These are phyloP conservation scores for Dothiorella sarmentorum DNA, from an alignment of 2,329 filamentous ascomycete genomes.

Conservation along the genomic window DNA sequence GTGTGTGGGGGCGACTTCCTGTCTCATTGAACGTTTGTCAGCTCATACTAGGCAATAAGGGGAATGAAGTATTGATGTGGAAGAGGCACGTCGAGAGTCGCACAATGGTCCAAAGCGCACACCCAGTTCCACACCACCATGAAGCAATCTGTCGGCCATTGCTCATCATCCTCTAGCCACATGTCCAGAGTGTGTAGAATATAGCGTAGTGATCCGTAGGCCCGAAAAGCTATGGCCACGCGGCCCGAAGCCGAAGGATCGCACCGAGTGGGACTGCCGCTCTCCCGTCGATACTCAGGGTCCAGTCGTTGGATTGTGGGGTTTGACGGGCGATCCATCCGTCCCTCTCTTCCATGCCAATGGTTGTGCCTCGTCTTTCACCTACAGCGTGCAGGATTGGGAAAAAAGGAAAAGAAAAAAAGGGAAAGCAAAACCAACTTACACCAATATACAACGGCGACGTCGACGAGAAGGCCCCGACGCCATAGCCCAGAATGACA, in stretches of 20 bases:
- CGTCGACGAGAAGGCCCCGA: conserved; percentile 40
- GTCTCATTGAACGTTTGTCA: not conserved
- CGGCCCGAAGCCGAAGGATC: not conserved
- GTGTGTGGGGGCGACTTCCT: conserved; percentile 32
- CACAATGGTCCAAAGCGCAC: no score
- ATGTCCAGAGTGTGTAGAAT: not conserved
- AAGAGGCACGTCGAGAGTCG: no score
- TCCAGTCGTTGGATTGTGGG: not conserved
- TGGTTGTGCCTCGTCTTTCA: no score
- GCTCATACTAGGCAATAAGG: not conserved
- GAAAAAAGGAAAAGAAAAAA: not conserved
- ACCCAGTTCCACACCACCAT: no score
- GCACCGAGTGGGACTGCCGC: not conserved
- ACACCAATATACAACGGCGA: conserved; percentile 39
- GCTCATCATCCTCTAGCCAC: not conserved
- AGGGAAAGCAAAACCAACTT: not conserved
- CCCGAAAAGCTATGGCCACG: conserved; percentile 6
- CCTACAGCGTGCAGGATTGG: no score
- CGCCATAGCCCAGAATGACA: conserved; percentile 31
- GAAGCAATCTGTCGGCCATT: no score
- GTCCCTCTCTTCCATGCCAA: not conserved
- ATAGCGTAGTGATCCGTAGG: not conserved
- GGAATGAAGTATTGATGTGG: no score
- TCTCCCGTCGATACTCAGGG: not conserved
- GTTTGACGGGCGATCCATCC: no score